Base-by-base conservation (phyloP, 2,329 filamentous ascomycete species). In the Penicillium olsonii region DNA sequence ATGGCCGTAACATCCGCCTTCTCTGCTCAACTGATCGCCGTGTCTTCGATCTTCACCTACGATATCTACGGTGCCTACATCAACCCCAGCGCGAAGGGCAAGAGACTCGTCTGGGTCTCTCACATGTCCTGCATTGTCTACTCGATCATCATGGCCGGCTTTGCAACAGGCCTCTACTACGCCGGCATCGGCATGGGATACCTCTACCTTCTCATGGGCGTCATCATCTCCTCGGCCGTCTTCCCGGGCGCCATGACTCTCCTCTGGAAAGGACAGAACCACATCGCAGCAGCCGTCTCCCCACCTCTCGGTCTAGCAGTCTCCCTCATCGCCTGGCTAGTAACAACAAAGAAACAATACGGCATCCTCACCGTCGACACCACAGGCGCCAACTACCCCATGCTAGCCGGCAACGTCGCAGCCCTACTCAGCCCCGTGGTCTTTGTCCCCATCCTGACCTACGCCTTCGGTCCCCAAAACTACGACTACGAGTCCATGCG, bases 401-500 rank as follows among this genome's bases (percentile, higher is more conserved):
- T 95, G 90, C 75, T 95, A 18, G 90, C 87, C 1, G 90, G 90
- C 26, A 95, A 95, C 59, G 88, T 95, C 3, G 84, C 86, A 1
- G 89, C 90, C 0, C 80, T 96, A 1, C 83, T 95, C 7, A 87
- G 87, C 0, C 91, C 91, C 0, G 54, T 89, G 0, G 66, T 92
- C 34, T 85, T 92, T 64, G 80, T 92, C 8, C 89, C 90, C 0
- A 53, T 92, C 37, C 77, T 95, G n/a, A 92, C 88, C 0, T 80
- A 86, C 43, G 72, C 79, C 14, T 85, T 90, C 53, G 82, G 82
- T n/a, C 65, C 75, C 10, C 86, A 92, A 50, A 85, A 88, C 59
- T 96, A 96, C 71, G 87, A 96, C 75, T 96, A 90, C 85, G 74
- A 83, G 48, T 87, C 85, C 14, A 96, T 96, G 91, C 81, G 83